These are phyloP conservation scores for Rhizopus delemar DNA, from an alignment of 371 early-diverging fungal genomes.

Conservation along the genomic window DNA sequence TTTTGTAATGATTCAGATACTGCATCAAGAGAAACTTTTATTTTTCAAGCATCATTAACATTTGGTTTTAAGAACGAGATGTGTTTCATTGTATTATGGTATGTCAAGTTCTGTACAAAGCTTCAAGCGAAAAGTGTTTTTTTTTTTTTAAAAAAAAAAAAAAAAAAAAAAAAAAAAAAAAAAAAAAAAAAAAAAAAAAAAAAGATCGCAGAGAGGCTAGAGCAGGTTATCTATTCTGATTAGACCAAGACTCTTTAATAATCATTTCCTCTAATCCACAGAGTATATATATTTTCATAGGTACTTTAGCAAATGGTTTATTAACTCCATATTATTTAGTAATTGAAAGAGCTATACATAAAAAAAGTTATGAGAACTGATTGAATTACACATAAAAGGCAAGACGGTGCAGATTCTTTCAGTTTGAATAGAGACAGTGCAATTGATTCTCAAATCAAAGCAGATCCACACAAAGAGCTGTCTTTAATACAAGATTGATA, in stretches of 20 bases:
- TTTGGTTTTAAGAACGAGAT: no score
- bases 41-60: no score
- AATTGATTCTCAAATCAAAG: conserved; percentile 13
- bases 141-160: no score
- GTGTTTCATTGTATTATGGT: no score
- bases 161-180: no score
- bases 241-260: conserved; percentile 83
- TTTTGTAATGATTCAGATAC: no score
- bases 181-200: no score
- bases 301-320: conserved; percentile 47
- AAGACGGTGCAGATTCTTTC: conserved; percentile 85
- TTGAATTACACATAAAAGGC: neutral
- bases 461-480: no score
- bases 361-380: conserved; percentile 13
- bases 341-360: conserved; percentile 61
- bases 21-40: no score
- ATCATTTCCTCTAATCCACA: conserved; percentile 68
- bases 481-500: conserved; percentile 54
- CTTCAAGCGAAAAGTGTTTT: no score
- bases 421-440: conserved; percentile 85
- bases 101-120: no score
- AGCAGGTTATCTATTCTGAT: conserved; percentile 88
- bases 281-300: no score
- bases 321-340: conserved; percentile 32
- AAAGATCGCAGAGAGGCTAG: conserved; percentile 87